Evolutionary conservation across 225 moss, liverwort and hornwort species (phyloP).

Genomic region (Thuidium tamariscinum): DNA sequence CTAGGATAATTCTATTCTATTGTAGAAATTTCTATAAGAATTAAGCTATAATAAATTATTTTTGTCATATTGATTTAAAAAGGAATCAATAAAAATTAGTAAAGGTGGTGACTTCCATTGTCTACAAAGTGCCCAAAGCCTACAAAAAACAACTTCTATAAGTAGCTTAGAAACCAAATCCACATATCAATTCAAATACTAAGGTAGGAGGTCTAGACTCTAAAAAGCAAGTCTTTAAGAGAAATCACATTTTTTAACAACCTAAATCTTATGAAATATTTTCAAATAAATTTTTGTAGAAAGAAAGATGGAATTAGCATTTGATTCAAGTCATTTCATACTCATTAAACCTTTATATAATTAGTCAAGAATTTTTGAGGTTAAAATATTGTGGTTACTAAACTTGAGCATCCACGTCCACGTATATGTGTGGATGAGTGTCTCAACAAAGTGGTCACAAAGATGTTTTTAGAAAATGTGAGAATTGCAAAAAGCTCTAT

Average conservation of each 20-base stretch:
- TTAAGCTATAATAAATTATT: background rate
- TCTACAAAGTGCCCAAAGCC: background rate
- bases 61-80: background rate
- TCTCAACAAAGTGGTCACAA: too few relatives aligned
- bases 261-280: background rate
- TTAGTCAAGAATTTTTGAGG: background rate
- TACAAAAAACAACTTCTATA: background rate
- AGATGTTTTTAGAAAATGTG: too few relatives aligned
- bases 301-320: background rate
- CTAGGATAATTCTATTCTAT: background rate
- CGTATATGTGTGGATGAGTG: too few relatives aligned
- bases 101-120: background rate
- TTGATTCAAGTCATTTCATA: background rate
- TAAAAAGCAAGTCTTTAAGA: background rate
- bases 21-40: background rate
- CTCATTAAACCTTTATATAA: background rate
- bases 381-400: too few relatives aligned
- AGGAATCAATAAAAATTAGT: background rate
- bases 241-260: accelerated
- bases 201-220: background rate
- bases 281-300: background rate
- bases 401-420: background rate
- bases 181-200: background rate
- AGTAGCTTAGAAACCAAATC: background rate
- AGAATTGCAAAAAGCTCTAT: too few relatives aligned